These are phyloP conservation scores for Trichoderma gamsii DNA, from an alignment of 495 filamentous ascomycete species.

Conservation along the genomic window DNA sequence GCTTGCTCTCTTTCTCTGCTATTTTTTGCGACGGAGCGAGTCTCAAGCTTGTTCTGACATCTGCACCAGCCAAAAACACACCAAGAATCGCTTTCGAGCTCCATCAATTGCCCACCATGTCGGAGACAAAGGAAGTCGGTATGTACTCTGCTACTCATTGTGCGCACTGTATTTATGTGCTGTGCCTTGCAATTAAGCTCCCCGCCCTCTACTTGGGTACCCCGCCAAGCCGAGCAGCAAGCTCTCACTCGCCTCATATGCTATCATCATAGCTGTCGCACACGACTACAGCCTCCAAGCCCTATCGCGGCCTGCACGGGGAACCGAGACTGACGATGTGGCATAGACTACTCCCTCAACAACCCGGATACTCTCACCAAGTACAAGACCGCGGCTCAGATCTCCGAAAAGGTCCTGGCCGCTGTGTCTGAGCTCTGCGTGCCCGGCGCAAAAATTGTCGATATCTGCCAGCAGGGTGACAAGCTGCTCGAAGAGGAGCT, in stretches of 20 bases:
- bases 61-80: not conserved
- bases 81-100: not conserved
- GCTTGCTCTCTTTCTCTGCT: not conserved
- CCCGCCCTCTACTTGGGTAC: not conserved
- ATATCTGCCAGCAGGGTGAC: constrained; percentile 92
- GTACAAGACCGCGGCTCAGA: constrained; percentile 92
- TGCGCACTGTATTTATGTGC: not conserved
- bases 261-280: not conserved
- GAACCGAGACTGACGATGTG: not conserved
- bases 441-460: constrained; percentile 84
- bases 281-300: not conserved
- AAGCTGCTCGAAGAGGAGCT: constrained; percentile 90
- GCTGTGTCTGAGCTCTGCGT: constrained; percentile 74
- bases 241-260: not conserved
- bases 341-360: constrained; percentile 80
- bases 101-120: constrained; percentile 15
- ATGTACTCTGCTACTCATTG: not conserved
- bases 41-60: constrained; percentile 2
- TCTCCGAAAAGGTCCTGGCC: constrained; percentile 90
- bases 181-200: not conserved
- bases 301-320: not conserved
- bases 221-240: constrained; percentile 9
- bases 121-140: constrained; percentile 18
- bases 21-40: constrained; percentile 7
- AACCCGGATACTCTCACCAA: constrained; percentile 98